Evolutionary conservation across 2,329 filamentous ascomycete genomes (phyloP), one percentile per base, ranked within the genome.

Genomic region (Coniochaeta sp.): DNA sequence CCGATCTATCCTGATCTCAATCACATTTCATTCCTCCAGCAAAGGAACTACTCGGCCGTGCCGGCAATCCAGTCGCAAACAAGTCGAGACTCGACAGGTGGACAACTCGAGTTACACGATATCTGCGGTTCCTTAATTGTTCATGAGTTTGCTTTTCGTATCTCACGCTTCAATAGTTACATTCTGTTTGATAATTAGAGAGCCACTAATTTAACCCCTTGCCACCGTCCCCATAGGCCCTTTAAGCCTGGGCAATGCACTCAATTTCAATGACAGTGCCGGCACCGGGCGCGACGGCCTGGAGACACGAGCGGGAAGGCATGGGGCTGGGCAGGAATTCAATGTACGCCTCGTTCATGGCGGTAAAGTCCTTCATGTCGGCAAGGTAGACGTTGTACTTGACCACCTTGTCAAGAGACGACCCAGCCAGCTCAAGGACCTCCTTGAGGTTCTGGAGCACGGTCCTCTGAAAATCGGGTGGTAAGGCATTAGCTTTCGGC

Each of bases 231-330:
- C 34, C 34, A 36, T 36, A 36, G 12, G n/a, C 34, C 34, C 34
- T 12, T 36, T 36, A 36, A 36, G 34, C 34, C 34, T 36, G 34
- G 34, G 75, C 75, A 66, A 77, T 77, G 64, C 75, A 77, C 62
- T 77, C 74, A 64, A 77, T 76, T 70, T 77, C 75, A 64, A 77
- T 75, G 9, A 76, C 73, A 14, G 75, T 76, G 1, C 73, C 73
- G 3, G 70, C 67, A 6, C 73, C 74, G 24, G 74, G 74, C 26
- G 74, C 64, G 17, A 75, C 60, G 3, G 74, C 74, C 66, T 77
- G 73, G 1, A 77, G 66, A 54, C 74, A 77, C 8, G 75, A 76
- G 11, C 75, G 67, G 7, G 74, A 73, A 19, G 75, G 75, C 74
- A 76, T 76, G 2, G 74, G 74, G 64, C 74, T 65, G 12, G 74